Conservation (phyloP, 768 basidiomycete genomes). For the Pleurotus citrinopileatus region DNA sequence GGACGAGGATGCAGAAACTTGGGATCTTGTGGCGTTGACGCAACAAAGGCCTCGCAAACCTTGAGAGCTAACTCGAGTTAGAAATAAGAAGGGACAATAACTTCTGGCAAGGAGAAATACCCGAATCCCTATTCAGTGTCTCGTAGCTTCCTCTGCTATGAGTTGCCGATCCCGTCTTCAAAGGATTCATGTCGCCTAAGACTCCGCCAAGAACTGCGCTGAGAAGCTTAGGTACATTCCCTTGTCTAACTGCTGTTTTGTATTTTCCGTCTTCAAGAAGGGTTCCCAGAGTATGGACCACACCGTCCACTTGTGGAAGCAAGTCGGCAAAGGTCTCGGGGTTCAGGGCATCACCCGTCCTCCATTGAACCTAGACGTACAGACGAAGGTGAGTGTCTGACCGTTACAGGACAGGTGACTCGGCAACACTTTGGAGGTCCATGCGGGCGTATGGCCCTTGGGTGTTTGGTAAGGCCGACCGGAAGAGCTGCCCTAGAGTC, state of each 20-base stretch:
- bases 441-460: slow-evolving; percentile 88
- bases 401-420: slow-evolving; percentile 9
- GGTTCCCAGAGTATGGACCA: slow-evolving; percentile 93
- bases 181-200: slow-evolving; percentile 50
- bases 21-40: slow-evolving; percentile 33
- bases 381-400: slow-evolving; percentile 16
- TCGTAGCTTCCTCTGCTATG: slow-evolving; percentile 60
- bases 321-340: slow-evolving; percentile 72
- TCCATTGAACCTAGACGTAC: slow-evolving; percentile 76
- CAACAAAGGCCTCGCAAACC: slow-evolving; percentile 75
- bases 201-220: slow-evolving; percentile 42
- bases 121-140: slow-evolving; percentile 83
- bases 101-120: slow-evolving; percentile 41
- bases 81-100: slow-evolving; percentile 12
- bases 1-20: slow-evolving; percentile 40
- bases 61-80: slow-evolving; percentile 47
- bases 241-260: slow-evolving; percentile 67
- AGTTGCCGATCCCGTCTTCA: slow-evolving; percentile 39
- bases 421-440: slow-evolving; percentile 67
- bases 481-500: slow-evolving; percentile 68
- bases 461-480: slow-evolving; percentile 83
- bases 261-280: slow-evolving; percentile 81
- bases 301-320: slow-evolving; percentile 63
- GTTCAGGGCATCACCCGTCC: slow-evolving; percentile 75
- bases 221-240: slow-evolving; percentile 50